Percentiles rank a stretch among this genome's conserved stretches.
Evolutionary conservation across 2,329 filamentous ascomycete species (phyloP).

Genomic region (Microdochium paspali): DNA sequence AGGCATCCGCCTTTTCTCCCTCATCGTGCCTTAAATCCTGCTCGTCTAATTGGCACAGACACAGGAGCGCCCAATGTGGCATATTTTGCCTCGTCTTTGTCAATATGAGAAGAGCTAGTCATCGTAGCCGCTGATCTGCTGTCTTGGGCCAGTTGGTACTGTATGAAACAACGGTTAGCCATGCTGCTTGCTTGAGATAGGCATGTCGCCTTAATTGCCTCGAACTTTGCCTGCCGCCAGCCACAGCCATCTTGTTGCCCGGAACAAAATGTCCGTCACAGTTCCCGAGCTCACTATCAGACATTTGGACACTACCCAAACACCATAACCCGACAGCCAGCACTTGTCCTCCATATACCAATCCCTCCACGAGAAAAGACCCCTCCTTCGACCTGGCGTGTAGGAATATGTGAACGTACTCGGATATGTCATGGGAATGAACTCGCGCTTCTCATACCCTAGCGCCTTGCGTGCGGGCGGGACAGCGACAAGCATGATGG

Average conservation of each 20-base stretch:
- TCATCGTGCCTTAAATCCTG: neutral
- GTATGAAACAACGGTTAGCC: conserved; percentile 3
- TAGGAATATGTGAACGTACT: conserved; percentile 46
- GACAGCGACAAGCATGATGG: conserved; percentile 58
- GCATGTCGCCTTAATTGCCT: neutral
- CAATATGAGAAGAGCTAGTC: conserved; percentile 26
- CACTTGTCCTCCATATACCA: too few species aligned
- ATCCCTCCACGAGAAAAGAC: too few species aligned
- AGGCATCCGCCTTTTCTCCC: neutral
- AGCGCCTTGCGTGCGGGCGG: conserved; percentile 65
- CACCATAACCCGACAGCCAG: too few species aligned
- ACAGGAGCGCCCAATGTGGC: neutral
- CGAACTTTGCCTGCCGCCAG: too few species aligned
- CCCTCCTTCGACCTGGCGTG: too few species aligned
- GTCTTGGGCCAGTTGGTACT: conserved; percentile 52
- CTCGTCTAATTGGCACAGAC: neutral
- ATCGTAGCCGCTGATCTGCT: conserved; percentile 51
- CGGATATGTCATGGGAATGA: conserved; percentile 84
- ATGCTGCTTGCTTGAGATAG: conserved; percentile 10
- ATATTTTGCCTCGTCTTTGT: neutral
- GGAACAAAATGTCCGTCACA: too few species aligned
- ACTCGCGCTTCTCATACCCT: conserved; percentile 63
- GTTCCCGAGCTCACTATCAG: too few species aligned
- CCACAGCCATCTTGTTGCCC: too few species aligned
- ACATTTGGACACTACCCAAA: too few species aligned